Percentiles rank a stretch among this genome's conserved stretches.
These are phyloP conservation scores for Debaryomyces tyrocola DNA, from an alignment of 805 yeast species.

Conservation along the genomic window DNA sequence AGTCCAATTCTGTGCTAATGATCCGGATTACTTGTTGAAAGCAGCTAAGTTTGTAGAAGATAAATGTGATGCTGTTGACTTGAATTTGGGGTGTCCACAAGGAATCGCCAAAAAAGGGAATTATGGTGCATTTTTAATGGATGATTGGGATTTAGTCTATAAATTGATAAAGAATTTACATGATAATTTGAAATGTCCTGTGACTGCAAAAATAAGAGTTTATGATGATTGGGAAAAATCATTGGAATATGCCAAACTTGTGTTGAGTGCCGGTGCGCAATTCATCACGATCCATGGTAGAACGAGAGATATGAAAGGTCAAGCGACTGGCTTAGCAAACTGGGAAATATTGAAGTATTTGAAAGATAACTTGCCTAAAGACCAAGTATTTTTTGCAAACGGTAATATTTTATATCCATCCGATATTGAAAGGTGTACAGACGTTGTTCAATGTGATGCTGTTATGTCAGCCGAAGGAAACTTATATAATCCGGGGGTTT, in stretches of 20 bases:
- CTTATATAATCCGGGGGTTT: conserved; percentile 89
- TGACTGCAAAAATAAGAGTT: conserved; percentile 92
- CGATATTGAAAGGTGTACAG: conserved; percentile 71
- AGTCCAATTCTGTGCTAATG: conserved; percentile 96
- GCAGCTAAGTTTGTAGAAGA: conserved; percentile 84
- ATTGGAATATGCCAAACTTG: conserved; percentile 83
- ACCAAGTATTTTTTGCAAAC: conserved; percentile 88
- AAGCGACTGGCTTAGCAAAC: conserved; percentile 91
- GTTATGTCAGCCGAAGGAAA: conserved; percentile 98
- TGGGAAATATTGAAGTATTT: conserved; percentile 78
- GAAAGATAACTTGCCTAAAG: conserved; percentile 72
- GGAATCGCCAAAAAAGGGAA: conserved; percentile 94
- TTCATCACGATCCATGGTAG: conserved; percentile 94
- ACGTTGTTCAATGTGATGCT: conserved; percentile 72
- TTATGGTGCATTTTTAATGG: conserved; percentile 95
- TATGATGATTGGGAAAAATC: conserved; percentile 83
- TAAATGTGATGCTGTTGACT: conserved; percentile 92
- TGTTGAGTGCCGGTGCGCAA: conserved; percentile 91
- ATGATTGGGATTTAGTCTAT: conserved; percentile 86
- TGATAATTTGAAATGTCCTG: conserved; percentile 75
- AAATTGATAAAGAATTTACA: conserved; percentile 72
- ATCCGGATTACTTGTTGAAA: conserved; percentile 74
- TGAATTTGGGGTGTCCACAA: conserved; percentile 97
- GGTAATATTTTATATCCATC: conserved; percentile 92
- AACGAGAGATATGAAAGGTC: conserved; percentile 97